phyloP scores from a whole-genome alignment of 108 stramenopile genomes.

The Aurantiochytrium sp. region DNA sequence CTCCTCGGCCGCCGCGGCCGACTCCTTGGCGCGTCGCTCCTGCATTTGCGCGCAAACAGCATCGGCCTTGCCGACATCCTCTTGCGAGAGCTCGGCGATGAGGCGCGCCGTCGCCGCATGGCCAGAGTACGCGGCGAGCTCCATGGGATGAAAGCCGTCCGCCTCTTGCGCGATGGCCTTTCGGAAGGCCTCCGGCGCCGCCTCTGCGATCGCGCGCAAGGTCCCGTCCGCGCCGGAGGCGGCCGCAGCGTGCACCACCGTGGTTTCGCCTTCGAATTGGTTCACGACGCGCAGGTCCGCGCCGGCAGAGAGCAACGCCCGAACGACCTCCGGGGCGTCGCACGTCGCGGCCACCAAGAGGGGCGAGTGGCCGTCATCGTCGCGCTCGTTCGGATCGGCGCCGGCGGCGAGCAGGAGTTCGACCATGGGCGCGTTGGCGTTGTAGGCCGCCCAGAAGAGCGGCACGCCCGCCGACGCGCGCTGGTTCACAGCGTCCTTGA shows the following conservation, averaged over 20 bases:
- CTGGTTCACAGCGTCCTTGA: background rate
- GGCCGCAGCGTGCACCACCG: background rate
- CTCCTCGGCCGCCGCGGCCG: background rate
- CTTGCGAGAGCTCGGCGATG: background rate
- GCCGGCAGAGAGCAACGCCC: background rate
- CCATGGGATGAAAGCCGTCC: background rate
- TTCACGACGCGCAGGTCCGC: background rate
- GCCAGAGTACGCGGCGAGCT: background rate
- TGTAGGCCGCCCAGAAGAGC: background rate
- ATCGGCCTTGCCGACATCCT: background rate
- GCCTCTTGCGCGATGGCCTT: background rate
- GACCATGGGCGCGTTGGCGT: background rate
- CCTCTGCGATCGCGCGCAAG: background rate
- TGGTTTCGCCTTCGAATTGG: background rate
- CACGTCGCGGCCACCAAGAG: background rate
- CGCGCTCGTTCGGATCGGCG: background rate
- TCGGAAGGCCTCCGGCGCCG: background rate
- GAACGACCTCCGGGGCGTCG: background rate
- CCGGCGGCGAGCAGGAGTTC: background rate
- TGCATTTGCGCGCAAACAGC: background rate
- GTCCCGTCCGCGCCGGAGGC: background rate
- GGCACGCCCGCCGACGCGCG: background rate
- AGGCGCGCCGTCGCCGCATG: background rate
- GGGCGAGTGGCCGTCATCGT: background rate
- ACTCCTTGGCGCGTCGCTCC: background rate